Evolutionary conservation across 1,139 yeast genomes (phyloP).

Genomic region (Kodamaea suecica): DNA sequence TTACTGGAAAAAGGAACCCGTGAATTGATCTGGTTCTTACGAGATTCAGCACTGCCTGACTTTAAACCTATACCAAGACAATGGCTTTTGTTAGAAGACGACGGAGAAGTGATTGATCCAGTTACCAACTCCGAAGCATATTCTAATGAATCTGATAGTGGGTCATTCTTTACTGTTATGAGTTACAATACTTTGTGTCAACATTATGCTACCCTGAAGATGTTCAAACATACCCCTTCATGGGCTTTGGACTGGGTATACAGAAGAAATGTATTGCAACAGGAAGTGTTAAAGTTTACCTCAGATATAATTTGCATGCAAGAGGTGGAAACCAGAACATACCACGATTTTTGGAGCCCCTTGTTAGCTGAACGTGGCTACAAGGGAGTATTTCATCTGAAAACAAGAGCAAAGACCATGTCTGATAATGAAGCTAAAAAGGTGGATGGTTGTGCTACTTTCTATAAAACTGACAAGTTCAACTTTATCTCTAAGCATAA

Average conservation of each 20-base stretch:
- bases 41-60: slow-evolving; percentile 77
- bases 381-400: slow-evolving; percentile 76
- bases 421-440: slow-evolving; percentile 74
- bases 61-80: slow-evolving; percentile 69
- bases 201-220: slow-evolving; percentile 87
- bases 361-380: slow-evolving; percentile 72
- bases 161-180: slow-evolving; percentile 62
- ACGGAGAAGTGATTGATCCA: slow-evolving; percentile 61
- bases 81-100: slow-evolving; percentile 77
- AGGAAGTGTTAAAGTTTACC: slow-evolving; percentile 62
- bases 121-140: slow-evolving; percentile 30
- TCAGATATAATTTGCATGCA: slow-evolving; percentile 88
- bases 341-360: slow-evolving; percentile 84
- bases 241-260: slow-evolving; percentile 98
- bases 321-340: slow-evolving; percentile 89
- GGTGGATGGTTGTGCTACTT: slow-evolving; percentile 97
- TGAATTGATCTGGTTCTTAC: slow-evolving; percentile 71
- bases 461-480: slow-evolving; percentile 69
- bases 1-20: slow-evolving; percentile 82
- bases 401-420: slow-evolving; percentile 93
- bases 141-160: slow-evolving; percentile 24
- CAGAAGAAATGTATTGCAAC: slow-evolving; percentile 70
- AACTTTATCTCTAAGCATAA: slow-evolving; percentile 66
- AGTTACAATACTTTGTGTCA: slow-evolving; percentile 93
- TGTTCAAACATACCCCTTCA: slow-evolving; percentile 92